A percentile compares a stretch with the other conserved stretches of the same genome.
Evolutionary conservation across 192 early-diverging fungal species (phyloP).

Genomic region (Coemansia sp.): DNA sequence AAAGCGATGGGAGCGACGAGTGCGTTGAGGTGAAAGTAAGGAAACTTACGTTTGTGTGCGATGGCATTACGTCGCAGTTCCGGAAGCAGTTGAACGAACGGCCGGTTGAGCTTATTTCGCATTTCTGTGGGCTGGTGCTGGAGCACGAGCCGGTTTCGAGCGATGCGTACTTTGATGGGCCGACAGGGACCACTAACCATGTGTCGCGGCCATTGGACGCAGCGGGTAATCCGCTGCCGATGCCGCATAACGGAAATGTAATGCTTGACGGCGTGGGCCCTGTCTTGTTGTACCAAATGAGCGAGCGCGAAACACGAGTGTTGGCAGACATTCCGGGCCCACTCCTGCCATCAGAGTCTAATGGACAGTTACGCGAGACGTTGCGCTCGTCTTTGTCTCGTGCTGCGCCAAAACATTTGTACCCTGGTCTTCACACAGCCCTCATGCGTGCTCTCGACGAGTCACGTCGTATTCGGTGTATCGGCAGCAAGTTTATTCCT

Average conservation of each 20-base stretch:
- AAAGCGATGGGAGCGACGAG: slow-evolving; percentile 11
- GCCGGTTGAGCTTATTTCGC: slow-evolving; percentile 35
- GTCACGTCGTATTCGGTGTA: slow-evolving; percentile 71
- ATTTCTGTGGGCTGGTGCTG: slow-evolving; percentile 50
- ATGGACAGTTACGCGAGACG: slow-evolving; percentile 45
- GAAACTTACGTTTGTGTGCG: slow-evolving; percentile 79
- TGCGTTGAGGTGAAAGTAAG: slow-evolving; percentile 25
- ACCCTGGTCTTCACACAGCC: slow-evolving; percentile 56
- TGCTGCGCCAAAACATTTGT: slow-evolving; percentile 69
- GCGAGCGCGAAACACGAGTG: slow-evolving; percentile 80
- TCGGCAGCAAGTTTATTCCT: slow-evolving; percentile 90
- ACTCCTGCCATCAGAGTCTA: slow-evolving; percentile 65
- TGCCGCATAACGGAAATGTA: slow-evolving; percentile 89
- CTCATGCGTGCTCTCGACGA: slow-evolving; percentile 68
- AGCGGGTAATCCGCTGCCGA: slow-evolving; percentile 60
- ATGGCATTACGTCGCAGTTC: slow-evolving; percentile 96
- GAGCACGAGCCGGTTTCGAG: slow-evolving; percentile 56
- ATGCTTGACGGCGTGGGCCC: slow-evolving; percentile 83
- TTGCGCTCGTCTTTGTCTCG: slow-evolving; percentile 62
- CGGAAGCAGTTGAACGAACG: slow-evolving; percentile 56
- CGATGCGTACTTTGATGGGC: slow-evolving; percentile 79
- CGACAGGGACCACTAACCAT: slow-evolving; percentile 50
- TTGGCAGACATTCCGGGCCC: slow-evolving; percentile 89
- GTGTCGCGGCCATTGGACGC: background rate
- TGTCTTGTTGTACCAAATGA: slow-evolving; percentile 90